Evolutionary conservation across 768 basidiomycete genomes (phyloP).

Genomic region (Austroboletus eburneus): DNA sequence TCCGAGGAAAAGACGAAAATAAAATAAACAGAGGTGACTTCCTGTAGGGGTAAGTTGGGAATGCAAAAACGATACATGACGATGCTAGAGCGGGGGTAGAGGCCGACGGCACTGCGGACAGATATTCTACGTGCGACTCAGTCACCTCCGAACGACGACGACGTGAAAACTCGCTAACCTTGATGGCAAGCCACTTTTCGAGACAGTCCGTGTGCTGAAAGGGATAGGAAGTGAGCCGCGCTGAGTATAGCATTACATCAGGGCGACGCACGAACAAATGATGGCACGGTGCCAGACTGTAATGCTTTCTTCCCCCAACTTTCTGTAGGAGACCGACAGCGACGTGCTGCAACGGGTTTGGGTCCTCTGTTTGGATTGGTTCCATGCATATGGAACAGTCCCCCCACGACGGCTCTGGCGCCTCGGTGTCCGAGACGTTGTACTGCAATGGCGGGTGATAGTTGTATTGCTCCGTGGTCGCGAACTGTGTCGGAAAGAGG

Average conservation of each 20-base stretch:
- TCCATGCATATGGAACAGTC: constrained; percentile 97
- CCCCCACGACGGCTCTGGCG: constrained; percentile 70
- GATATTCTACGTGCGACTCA: constrained; percentile 54
- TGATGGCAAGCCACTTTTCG: constrained; percentile 80
- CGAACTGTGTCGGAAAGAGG: constrained; percentile 49
- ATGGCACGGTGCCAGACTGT: constrained; percentile 85
- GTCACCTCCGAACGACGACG: not conserved
- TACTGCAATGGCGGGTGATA: constrained; percentile 78
- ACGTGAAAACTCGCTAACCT: constrained; percentile 37
- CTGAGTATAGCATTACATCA: not conserved
- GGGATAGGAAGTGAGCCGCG: not conserved
- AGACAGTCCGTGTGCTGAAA: constrained; percentile 81
- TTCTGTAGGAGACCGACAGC: constrained; percentile 37
- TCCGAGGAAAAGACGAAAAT: not conserved
- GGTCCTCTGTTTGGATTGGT: constrained; percentile 55
- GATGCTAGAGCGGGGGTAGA: constrained; percentile 64
- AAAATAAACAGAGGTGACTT: too few species aligned
- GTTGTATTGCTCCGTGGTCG: constrained; percentile 61
- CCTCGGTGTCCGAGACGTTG: constrained; percentile 59
- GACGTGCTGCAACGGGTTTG: constrained; percentile 33
- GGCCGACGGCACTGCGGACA: constrained; percentile 89
- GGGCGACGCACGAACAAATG: constrained; percentile 71
- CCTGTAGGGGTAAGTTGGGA: not conserved
- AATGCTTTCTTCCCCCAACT: constrained; percentile 50
- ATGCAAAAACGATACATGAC: constrained; percentile 1